Percentiles rank a stretch among this genome's conserved stretches.
phyloP scores from a whole-genome alignment of 208 protist species.

The Wallacemonas sp. region DNA sequence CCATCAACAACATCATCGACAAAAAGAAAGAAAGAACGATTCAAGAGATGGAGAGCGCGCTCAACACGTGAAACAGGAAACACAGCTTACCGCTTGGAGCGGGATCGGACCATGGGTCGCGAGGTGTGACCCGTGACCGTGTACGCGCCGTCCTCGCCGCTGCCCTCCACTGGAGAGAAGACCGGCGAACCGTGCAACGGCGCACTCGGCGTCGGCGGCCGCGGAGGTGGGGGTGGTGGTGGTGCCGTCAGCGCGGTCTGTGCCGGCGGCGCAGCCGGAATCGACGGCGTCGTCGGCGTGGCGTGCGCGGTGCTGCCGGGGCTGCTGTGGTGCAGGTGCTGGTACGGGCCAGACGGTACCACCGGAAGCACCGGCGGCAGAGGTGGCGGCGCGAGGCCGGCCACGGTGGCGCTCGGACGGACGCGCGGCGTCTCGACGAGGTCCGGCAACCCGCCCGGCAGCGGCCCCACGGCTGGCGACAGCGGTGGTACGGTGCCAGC shows the following conservation, averaged over 20 bases:
- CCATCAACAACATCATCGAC: not conserved
- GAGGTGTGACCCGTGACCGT: constrained; percentile 71
- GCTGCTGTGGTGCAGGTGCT: constrained; percentile 44
- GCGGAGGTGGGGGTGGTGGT: not conserved
- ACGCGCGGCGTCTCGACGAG: constrained; percentile 17
- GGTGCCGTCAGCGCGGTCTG: not conserved
- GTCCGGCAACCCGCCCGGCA: constrained; percentile 22
- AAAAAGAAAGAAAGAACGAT: constrained; percentile 15
- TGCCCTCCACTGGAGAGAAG: not conserved
- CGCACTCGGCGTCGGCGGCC: not conserved
- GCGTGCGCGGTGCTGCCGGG: not conserved
- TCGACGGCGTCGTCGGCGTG: not conserved
- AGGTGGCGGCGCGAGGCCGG: not conserved
- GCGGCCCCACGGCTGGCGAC: constrained; percentile 9
- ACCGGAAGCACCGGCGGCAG: not conserved
- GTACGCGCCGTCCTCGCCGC: constrained; percentile 14
- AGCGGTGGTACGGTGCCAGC: not conserved
- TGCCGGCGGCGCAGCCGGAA: not conserved
- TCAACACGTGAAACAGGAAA: not conserved
- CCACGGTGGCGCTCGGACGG: not conserved
- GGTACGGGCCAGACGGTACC: constrained; percentile 37
- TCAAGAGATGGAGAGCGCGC: not conserved
- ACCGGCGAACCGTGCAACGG: not conserved
- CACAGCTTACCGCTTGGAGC: constrained; percentile 6
- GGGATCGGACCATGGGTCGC: constrained; percentile 56